Conservation (phyloP, 495 filamentous ascomycete genomes). For the Penicillium cataractarum region DNA sequence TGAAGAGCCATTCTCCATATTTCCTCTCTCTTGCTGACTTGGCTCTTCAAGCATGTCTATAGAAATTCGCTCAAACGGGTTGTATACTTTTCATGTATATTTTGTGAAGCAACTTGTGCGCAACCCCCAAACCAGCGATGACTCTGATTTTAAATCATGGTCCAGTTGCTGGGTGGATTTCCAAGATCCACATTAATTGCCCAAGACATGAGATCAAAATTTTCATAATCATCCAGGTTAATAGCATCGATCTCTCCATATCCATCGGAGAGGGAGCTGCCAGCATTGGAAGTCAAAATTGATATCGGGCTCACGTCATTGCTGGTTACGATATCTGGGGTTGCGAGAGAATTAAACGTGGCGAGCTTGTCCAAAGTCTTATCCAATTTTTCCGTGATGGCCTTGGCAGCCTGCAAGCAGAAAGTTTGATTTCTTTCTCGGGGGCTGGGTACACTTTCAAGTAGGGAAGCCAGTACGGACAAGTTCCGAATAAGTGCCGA, state of each 20-base stretch:
- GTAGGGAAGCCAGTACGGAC: constrained; percentile 22
- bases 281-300: constrained; percentile 10
- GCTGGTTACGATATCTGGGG: constrained; percentile 12
- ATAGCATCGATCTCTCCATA: constrained; percentile 16
- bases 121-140: no score
- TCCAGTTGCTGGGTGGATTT: constrained; percentile 17
- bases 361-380: constrained; percentile 20
- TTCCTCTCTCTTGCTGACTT: background rate
- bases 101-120: no score
- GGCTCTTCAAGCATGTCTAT: no score
- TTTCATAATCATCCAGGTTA: constrained; percentile 21
- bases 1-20: background rate
- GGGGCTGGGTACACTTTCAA: constrained; percentile 22
- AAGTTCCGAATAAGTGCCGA: constrained; percentile 24
- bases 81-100: no score
- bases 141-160: constrained; percentile 15
- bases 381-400: constrained; percentile 24
- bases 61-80: no score
- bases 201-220: constrained; percentile 22
- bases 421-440: constrained; percentile 23
- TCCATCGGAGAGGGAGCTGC: constrained; percentile 9
- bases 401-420: constrained; percentile 24
- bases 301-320: constrained; percentile 12
- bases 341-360: constrained; percentile 8
- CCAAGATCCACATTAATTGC: constrained; percentile 21